Percentiles rank a stretch among this genome's conserved stretches.
Evolutionary conservation across 2,329 filamentous ascomycete genomes (phyloP).

Genomic region (Aspergillus quadricinctus): DNA sequence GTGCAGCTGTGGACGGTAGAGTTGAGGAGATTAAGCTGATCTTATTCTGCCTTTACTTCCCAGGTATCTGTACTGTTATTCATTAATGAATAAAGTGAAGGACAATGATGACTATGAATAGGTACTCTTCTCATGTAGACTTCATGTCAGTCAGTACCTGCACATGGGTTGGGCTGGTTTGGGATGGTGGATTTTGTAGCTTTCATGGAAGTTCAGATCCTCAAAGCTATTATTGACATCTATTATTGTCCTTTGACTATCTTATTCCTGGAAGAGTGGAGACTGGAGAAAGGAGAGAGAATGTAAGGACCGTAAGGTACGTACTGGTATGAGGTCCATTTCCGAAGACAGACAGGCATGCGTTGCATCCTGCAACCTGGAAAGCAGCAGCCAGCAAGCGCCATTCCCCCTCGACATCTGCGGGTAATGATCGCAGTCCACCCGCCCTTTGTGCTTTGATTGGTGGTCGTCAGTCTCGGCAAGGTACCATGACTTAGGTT

Average conservation of each 20-base stretch:
- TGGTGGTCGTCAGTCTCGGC: slow-evolving; percentile 10
- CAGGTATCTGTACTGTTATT: neutral
- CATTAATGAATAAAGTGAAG: too few relatives aligned
- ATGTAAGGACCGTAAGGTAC: neutral
- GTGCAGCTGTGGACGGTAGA: neutral
- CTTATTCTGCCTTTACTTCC: neutral
- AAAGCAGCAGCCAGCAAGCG: neutral
- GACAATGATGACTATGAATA: neutral
- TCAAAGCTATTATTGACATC: neutral
- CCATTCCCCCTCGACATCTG: slow-evolving; percentile 13
- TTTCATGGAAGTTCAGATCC: neutral
- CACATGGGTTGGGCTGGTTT: neutral
- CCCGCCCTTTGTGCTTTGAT: slow-evolving; percentile 8
- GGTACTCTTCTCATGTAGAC: neutral
- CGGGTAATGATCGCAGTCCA: slow-evolving; percentile 18
- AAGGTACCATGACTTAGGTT: slow-evolving; percentile 4
- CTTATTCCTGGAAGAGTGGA: neutral
- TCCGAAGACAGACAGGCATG: neutral
- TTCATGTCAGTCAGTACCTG: neutral
- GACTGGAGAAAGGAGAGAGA: neutral
- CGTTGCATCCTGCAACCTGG: neutral
- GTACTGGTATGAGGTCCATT: neutral
- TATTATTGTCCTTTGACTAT: neutral
- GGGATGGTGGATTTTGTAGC: neutral
- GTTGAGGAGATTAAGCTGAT: neutral